Conservation (phyloP, 2,329 filamentous ascomycete genomes). For the Claviceps sp. region DNA sequence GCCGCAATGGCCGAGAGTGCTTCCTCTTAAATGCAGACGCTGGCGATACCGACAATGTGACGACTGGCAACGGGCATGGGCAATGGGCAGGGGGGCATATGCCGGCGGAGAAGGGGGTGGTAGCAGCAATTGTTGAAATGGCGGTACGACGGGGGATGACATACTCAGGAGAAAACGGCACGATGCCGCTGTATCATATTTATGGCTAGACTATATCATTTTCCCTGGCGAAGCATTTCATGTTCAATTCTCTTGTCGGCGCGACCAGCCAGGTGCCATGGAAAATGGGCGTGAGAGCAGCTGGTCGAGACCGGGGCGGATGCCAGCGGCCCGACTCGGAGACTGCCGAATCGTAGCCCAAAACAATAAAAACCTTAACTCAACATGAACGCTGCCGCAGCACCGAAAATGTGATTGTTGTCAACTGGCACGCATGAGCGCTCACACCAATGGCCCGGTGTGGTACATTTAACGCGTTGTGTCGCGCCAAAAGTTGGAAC, state of each 20-base stretch:
- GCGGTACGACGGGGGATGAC: background rate
- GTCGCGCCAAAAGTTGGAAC: background rate
- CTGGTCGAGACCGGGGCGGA: background rate
- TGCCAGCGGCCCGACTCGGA: background rate
- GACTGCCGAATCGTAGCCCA: background rate
- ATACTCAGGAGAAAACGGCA: background rate
- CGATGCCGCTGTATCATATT: constrained; percentile 20
- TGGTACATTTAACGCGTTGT: background rate
- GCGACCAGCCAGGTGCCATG: background rate
- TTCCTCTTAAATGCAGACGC: constrained; percentile 17
- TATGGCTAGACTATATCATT: constrained; percentile 20
- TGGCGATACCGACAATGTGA: background rate
- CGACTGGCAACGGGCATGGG: background rate
- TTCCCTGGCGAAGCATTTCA: constrained; percentile 8
- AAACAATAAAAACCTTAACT: background rate
- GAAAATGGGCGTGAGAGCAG: background rate
- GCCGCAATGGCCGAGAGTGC: constrained; percentile 24
- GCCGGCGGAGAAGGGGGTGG: background rate
- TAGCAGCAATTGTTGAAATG: background rate
- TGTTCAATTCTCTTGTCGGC: background rate
- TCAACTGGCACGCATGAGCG: background rate
- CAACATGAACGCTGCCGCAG: background rate
- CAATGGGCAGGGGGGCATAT: background rate
- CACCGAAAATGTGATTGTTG: background rate
- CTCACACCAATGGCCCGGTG: background rate